Evolutionary conservation across 495 filamentous ascomycete genomes (phyloP).

Genomic region (Annulohypoxylon nitens): DNA sequence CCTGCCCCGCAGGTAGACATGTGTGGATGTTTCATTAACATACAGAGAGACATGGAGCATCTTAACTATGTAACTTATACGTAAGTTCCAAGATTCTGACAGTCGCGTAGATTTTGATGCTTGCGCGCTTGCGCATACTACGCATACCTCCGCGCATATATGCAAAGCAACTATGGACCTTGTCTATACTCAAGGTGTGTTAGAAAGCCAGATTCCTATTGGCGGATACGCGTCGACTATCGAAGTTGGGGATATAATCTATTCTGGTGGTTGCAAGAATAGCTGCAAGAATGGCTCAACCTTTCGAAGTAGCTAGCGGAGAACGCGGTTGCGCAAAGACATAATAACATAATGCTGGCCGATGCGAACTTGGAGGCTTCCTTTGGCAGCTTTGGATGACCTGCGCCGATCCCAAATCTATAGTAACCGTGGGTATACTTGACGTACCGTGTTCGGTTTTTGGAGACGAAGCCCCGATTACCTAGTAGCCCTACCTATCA

Average conservation of each 20-base stretch:
- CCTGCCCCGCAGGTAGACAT: slow-evolving; percentile 20
- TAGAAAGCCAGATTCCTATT: slow-evolving; percentile 27
- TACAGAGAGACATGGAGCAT: neutral
- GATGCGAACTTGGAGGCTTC: neutral
- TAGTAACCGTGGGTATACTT: neutral
- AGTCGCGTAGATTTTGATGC: slow-evolving; percentile 33
- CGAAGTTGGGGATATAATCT: slow-evolving; percentile 28
- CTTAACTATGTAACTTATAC: slow-evolving; percentile 1
- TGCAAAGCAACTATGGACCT: slow-evolving; percentile 26
- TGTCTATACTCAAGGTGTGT: slow-evolving; percentile 39
- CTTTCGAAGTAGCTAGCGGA: slow-evolving; percentile 36
- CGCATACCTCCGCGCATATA: slow-evolving; percentile 4
- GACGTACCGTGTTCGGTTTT: slow-evolving; percentile 13
- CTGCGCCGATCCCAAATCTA: neutral
- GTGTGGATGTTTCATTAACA: slow-evolving; percentile 12
- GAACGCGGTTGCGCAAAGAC: slow-evolving; percentile 36
- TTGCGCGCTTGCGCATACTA: slow-evolving; percentile 41
- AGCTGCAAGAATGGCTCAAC: neutral
- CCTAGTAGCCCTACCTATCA: slow-evolving; percentile 18
- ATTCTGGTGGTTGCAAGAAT: slow-evolving; percentile 40
- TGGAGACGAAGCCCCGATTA: neutral
- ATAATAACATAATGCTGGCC: neutral
- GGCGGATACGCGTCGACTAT: slow-evolving; percentile 27
- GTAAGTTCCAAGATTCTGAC: slow-evolving; percentile 28
- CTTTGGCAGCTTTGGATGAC: slow-evolving; percentile 9